Evolutionary conservation across 1,284 basidiomycete species (phyloP), one percentile per base, ranked within the genome.

Genomic region (Apiotrichum veenhuisii): DNA sequence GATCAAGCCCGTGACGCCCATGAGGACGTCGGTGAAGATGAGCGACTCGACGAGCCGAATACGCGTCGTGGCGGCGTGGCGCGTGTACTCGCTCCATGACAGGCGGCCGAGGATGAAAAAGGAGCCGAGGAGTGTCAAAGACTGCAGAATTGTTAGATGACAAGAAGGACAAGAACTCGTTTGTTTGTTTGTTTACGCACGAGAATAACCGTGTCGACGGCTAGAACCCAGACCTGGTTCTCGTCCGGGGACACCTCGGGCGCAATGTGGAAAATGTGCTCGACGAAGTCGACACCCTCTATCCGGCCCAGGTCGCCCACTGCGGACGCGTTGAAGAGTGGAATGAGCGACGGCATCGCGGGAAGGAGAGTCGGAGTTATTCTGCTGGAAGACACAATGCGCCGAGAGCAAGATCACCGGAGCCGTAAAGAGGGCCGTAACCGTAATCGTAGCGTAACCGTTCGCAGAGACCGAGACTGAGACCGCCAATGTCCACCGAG

Each of bases 21-120:
- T 58, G 2, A 68, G 30, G 17, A 77, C 57, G 58, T 77, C 76
- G 48, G 68, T 72, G 20, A 74, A 36, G n/a, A 77, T 67, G 26
- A 77, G 63, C 30, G 71, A 67, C 52, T 77, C 72, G 3, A 77
- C 76, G 12, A 77, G 62, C 11, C 76, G 57, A 57, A 68, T 75
- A n/a, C 76, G 62, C 2, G 69, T 71, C 1, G 76, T 77, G 15
- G 72, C 62, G 1, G 71, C 71, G 33, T 71, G 52, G 22, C 70
- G 67, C 47, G 57, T 61, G 11, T 58, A 64, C 53, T 77, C 76
- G 37, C 71, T 59, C n/a, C 55, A 61, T 0, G 58, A 42, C 67
- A 74, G 73, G 45, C 59, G 66, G 7, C 50, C 55, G 22, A 76
- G 44, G 22, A 75, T 71, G 38, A 64, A 55, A 49, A 60, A 56